These are phyloP conservation scores for Candida nanaspora DNA, from an alignment of 805 yeast species.

Conservation along the genomic window DNA sequence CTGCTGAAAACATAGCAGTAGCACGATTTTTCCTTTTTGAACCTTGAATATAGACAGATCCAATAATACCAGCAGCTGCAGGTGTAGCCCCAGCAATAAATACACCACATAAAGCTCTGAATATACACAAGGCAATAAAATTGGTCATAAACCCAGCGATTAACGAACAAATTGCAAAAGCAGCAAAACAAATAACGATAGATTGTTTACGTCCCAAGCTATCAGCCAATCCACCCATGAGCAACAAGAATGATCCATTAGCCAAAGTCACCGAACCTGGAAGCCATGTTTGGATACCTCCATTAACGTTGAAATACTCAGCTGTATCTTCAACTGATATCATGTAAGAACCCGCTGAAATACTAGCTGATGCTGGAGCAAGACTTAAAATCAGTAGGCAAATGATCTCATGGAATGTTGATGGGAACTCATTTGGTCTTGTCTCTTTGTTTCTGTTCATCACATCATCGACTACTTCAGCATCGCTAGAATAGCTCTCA, in stretches of 20 bases:
- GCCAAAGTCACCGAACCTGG: conserved; percentile 33
- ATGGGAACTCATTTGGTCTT: conserved; percentile 30
- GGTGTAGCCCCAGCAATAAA: conserved; percentile 31
- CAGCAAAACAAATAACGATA: conserved; percentile 26
- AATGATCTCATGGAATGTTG: conserved; percentile 25
- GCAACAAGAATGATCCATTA: conserved; percentile 33
- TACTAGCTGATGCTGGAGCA: conserved; percentile 35
- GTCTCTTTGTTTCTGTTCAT: conserved; percentile 18
- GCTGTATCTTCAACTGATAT: conserved; percentile 29
- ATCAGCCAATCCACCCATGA: conserved; percentile 43
- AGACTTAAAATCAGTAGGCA: conserved; percentile 27
- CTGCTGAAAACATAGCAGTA: conserved; percentile 30
- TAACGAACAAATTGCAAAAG: conserved; percentile 21
- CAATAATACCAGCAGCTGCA: conserved; percentile 34
- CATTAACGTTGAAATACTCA: conserved; percentile 27
- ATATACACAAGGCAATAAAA: conserved; percentile 26
- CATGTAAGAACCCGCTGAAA: conserved; percentile 29
- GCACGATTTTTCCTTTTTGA: conserved; percentile 27
- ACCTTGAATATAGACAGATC: conserved; percentile 26
- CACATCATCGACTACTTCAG: background rate
- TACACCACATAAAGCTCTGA: conserved; percentile 33
- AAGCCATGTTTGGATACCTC: conserved; percentile 38
- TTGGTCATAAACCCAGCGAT: conserved; percentile 25
- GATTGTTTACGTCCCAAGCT: conserved; percentile 37
- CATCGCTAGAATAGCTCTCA: too few relatives aligned